Conservation (phyloP, 1,284 basidiomycete genomes). For the Heterobasidion irregulare region DNA sequence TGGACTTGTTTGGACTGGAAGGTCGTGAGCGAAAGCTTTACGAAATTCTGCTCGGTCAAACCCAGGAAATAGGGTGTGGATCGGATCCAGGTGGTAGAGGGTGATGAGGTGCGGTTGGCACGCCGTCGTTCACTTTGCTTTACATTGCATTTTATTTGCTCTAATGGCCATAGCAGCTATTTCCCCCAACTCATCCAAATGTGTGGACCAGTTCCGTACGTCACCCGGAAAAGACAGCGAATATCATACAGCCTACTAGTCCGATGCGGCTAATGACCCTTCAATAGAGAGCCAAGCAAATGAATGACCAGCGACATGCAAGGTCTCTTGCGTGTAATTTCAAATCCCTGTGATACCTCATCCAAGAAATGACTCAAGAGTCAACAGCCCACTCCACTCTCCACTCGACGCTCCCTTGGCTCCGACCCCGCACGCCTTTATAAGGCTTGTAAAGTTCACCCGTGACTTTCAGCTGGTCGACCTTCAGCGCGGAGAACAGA, state of each 20-base stretch:
- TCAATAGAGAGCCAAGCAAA: too few species aligned
- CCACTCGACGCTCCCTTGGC: slow-evolving; percentile 13
- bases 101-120: background rate
- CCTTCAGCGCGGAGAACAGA: slow-evolving; percentile 74
- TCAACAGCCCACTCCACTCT: slow-evolving; percentile 10
- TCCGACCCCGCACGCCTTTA: slow-evolving; percentile 55
- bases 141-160: background rate
- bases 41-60: background rate
- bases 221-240: background rate
- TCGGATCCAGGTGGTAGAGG: too few species aligned
- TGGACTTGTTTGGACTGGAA: slow-evolving; percentile 88
- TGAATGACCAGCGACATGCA: too few species aligned
- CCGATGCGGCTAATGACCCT: too few species aligned
- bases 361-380: background rate
- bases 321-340: too few species aligned
- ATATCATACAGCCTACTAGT: too few species aligned
- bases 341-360: too few species aligned
- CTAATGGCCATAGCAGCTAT: background rate
- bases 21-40: slow-evolving; percentile 33
- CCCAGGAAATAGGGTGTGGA: too few species aligned
- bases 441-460: slow-evolving; percentile 73
- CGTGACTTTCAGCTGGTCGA: slow-evolving; percentile 80
- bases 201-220: background rate
- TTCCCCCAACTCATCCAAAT: background rate
- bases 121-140: background rate